Percentiles rank a stretch among this genome's conserved stretches.
These are phyloP conservation scores for Arthrobotrys sinensis DNA, from an alignment of 2,329 filamentous ascomycete species.

Conservation along the genomic window DNA sequence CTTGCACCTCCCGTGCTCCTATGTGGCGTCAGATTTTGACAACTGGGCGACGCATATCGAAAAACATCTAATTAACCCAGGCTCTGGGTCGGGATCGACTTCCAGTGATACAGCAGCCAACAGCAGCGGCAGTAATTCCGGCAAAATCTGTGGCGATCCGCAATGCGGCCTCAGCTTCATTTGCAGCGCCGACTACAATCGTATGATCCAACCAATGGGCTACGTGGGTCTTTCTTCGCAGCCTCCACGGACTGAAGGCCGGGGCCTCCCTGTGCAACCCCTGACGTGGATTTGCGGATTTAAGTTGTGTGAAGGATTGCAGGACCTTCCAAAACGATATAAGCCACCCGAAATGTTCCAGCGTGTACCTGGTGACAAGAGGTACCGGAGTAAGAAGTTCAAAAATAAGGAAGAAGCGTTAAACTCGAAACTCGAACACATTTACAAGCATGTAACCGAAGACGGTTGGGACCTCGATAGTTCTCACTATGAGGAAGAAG, in stretches of 20 bases:
- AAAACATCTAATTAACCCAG: conserved; percentile 5
- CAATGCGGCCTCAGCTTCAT: background rate
- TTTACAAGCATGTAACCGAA: conserved; percentile 1
- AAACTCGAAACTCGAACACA: conserved; percentile 10
- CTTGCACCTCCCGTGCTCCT: background rate
- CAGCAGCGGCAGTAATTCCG: background rate
- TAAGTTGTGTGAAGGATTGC: background rate
- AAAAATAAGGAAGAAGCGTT: background rate
- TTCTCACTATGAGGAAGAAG: background rate
- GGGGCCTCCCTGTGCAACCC: background rate
- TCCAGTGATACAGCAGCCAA: background rate
- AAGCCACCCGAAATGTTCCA: too few species aligned
- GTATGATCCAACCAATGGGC: conserved; percentile 1
- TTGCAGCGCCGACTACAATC: conserved; percentile 15
- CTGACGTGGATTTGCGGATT: background rate
- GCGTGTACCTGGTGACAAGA: too few species aligned
- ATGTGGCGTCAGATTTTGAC: background rate
- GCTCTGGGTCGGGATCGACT: too few species aligned
- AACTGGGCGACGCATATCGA: conserved; percentile 11
- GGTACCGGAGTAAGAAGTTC: background rate
- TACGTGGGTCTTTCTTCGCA: background rate
- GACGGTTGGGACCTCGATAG: background rate
- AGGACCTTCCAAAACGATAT: background rate
- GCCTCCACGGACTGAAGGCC: background rate
- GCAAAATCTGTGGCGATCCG: background rate